These are phyloP conservation scores for Metschnikowia dekortorum DNA, from an alignment of 805 yeast species.

Conservation along the genomic window DNA sequence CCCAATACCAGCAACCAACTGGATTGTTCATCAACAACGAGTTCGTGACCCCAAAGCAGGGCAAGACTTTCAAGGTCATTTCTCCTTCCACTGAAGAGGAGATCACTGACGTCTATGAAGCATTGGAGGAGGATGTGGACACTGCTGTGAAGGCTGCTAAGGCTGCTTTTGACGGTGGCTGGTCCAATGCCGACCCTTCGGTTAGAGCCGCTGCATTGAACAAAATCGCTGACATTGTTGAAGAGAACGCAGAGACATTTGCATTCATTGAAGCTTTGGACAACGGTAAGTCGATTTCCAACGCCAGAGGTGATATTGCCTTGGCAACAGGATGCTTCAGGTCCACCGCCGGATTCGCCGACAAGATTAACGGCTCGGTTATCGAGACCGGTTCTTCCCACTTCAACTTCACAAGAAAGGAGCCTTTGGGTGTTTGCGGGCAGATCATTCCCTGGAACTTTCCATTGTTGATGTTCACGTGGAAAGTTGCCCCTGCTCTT, in stretches of 20 bases:
- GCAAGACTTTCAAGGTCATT: conserved; percentile 56
- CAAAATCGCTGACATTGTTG: conserved; percentile 76
- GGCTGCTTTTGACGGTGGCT: conserved; percentile 62
- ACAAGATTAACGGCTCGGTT: conserved; percentile 72
- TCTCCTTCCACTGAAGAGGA: conserved; percentile 71
- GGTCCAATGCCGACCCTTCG: conserved; percentile 70
- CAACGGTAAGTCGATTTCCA: conserved; percentile 77
- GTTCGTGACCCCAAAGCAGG: conserved; percentile 56
- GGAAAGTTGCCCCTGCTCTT: conserved; percentile 92
- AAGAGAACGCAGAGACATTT: conserved; percentile 62
- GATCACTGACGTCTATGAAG: conserved; percentile 67
- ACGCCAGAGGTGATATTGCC: conserved; percentile 72
- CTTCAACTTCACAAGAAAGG: conserved; percentile 76
- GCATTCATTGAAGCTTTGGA: conserved; percentile 83
- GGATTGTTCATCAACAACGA: conserved; percentile 89
- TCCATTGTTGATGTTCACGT: conserved; percentile 88
- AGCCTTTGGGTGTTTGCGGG: conserved; percentile 93
- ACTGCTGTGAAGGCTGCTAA: conserved; percentile 82
- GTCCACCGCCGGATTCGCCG: conserved; percentile 90
- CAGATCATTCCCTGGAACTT: conserved; percentile 97
- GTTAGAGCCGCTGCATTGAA: conserved; percentile 58
- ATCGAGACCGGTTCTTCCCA: conserved; percentile 72
- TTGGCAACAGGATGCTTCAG: conserved; percentile 66
- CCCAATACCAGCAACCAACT: conserved; percentile 69
- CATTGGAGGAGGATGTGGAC: conserved; percentile 74